These are phyloP conservation scores for Porphyridium purpureum DNA, from an alignment of 23 red algal genomes.

Conservation along the genomic window DNA sequence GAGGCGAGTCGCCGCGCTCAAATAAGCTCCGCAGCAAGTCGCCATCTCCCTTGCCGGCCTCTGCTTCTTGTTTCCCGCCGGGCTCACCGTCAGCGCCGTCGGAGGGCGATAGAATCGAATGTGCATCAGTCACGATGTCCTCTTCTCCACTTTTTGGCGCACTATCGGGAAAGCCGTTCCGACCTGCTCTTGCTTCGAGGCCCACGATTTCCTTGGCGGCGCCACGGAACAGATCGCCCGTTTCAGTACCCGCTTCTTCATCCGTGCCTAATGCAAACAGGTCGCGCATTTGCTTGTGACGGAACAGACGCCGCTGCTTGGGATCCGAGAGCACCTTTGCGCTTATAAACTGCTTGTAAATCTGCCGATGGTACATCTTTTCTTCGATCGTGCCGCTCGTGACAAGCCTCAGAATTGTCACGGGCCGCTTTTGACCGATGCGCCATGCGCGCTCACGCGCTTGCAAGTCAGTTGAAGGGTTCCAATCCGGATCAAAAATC, in stretches of 20 bases:
- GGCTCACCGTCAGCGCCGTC: not conserved
- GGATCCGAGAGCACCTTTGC: constrained; percentile 92
- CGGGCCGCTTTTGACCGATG: constrained; percentile 74
- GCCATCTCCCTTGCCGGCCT: constrained; percentile 28
- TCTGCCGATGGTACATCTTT: constrained; percentile 98
- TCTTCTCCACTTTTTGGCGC: not conserved
- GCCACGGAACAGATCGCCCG: constrained; percentile 75
- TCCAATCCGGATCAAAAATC: constrained; percentile 94
- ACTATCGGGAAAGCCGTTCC: not conserved
- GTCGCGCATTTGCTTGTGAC: constrained; percentile 71
- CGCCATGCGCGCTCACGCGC: constrained; percentile 93
- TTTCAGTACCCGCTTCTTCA: constrained; percentile 75
- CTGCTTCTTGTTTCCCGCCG: constrained; percentile 1
- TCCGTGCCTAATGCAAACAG: constrained; percentile 70
- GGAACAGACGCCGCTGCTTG: constrained; percentile 78
- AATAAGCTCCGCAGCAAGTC: constrained; percentile 47
- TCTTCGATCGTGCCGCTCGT: constrained; percentile 96
- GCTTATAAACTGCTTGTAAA: constrained; percentile 84
- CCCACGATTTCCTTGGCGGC: constrained; percentile 32
- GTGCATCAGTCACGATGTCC: not conserved
- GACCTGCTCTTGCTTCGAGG: not conserved
- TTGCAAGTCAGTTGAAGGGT: constrained; percentile 78
- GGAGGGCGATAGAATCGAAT: not conserved
- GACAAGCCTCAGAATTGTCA: constrained; percentile 71
- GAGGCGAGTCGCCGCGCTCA: constrained; percentile 27